Evolutionary conservation across 345 rosid genomes (phyloP).

Genomic region (Salix brachista): DNA sequence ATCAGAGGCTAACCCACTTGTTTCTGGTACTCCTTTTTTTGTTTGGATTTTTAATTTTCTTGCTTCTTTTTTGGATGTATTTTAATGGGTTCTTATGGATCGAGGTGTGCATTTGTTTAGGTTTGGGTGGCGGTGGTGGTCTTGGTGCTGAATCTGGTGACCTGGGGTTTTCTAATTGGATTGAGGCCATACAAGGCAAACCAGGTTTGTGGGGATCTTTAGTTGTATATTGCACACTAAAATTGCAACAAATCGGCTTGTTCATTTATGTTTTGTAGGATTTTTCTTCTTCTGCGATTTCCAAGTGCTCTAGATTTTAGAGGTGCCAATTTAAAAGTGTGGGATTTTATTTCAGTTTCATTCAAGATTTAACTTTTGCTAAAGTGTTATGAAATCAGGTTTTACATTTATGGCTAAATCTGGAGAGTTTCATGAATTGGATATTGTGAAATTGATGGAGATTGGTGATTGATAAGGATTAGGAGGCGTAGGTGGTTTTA

Average conservation of each 20-base stretch:
- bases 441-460: too few relatives aligned
- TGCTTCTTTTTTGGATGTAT: not conserved
- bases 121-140: slow-evolving; percentile 39
- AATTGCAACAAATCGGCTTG: too few relatives aligned
- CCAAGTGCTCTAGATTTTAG: too few relatives aligned
- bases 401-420: too few relatives aligned
- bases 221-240: not conserved
- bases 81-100: not conserved
- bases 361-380: not conserved
- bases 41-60: not conserved
- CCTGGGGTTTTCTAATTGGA: slow-evolving; percentile 85
- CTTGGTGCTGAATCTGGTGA: slow-evolving; percentile 52
- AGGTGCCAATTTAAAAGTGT: not conserved
- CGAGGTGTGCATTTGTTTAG: slow-evolving; percentile 21
- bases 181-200: slow-evolving; percentile 49
- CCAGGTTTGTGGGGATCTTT: slow-evolving; percentile 45
- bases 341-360: not conserved
- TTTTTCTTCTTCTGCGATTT: not conserved
- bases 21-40: slow-evolving; percentile 46
- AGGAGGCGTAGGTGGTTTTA: too few relatives aligned
- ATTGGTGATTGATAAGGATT: too few relatives aligned
- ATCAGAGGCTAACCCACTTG: slow-evolving; percentile 70
- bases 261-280: not conserved
- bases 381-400: too few relatives aligned
- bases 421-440: too few relatives aligned